A percentile compares a stretch with the other conserved stretches of the same genome.
These are phyloP conservation scores for Alternaria rosae DNA, from an alignment of 2,329 filamentous ascomycete species.

Conservation along the genomic window DNA sequence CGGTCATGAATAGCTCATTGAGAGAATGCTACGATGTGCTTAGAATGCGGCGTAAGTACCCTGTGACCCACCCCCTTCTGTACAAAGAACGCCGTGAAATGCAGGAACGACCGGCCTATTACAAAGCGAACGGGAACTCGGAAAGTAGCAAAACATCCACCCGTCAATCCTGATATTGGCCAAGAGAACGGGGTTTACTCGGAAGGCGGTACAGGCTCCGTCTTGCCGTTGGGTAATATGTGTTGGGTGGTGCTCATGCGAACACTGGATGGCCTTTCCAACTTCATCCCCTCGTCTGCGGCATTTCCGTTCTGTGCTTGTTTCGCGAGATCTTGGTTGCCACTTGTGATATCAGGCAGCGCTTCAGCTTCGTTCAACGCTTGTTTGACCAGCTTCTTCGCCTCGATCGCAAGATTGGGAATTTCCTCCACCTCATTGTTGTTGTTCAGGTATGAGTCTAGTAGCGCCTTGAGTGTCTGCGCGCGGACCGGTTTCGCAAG, in stretches of 20 bases:
- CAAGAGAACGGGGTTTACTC: neutral
- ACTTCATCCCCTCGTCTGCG: conserved; percentile 8
- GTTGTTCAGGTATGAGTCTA: conserved; percentile 71
- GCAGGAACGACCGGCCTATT: neutral
- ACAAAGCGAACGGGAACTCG: neutral
- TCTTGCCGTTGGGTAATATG: conserved; percentile 18
- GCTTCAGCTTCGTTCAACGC: conserved; percentile 32
- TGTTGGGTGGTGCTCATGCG: conserved; percentile 25
- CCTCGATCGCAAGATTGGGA: conserved; percentile 56
- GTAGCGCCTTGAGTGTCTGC: conserved; percentile 82
- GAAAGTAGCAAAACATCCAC: neutral
- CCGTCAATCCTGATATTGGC: neutral
- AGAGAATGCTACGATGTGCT: neutral
- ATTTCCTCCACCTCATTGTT: conserved; percentile 46
- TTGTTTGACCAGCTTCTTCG: conserved; percentile 53
- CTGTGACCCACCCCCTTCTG: neutral
- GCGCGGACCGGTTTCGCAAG: conserved; percentile 93
- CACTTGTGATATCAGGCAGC: neutral
- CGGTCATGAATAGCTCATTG: neutral
- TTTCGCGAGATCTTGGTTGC: neutral
- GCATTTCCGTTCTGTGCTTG: neutral
- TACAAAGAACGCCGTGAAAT: conserved; percentile 12
- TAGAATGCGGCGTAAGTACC: neutral
- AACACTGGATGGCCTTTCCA: conserved; percentile 22
- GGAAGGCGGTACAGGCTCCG: conserved; percentile 10